A percentile compares a stretch with the other conserved stretches of the same genome.
Conservation (phyloP, 305 asterid species). For the Fraxinus velutina region DNA sequence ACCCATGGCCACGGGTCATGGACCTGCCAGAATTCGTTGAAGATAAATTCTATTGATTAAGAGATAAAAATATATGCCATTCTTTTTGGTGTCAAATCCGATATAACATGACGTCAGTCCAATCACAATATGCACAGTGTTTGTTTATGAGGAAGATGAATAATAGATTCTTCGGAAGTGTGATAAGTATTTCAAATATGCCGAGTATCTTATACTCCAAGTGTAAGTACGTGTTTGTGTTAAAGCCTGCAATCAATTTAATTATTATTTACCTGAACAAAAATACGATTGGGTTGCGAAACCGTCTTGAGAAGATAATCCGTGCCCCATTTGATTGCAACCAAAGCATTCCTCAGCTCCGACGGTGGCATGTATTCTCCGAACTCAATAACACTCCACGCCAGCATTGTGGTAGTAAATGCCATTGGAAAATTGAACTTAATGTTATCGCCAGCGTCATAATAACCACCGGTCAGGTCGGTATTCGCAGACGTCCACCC, state of each 20-base stretch:
- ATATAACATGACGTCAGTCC: too few species aligned
- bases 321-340: constrained; percentile 75
- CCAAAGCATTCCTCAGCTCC: constrained; percentile 68
- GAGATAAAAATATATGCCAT: too few species aligned
- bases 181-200: too few species aligned
- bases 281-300: constrained; percentile 74
- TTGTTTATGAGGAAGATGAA: too few species aligned
- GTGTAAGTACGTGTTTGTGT: background rate
- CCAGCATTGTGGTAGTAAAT: constrained; percentile 82
- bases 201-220: too few species aligned
- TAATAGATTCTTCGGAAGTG: too few species aligned
- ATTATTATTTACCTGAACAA: constrained; percentile 67
- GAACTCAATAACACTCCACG: constrained; percentile 90
- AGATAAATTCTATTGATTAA: too few species aligned
- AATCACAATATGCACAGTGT: too few species aligned
- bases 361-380: constrained; percentile 64
- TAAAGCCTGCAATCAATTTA: background rate
- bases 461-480: constrained; percentile 84
- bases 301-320: constrained; percentile 83
- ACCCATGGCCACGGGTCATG: constrained; percentile 24
- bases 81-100: too few species aligned
- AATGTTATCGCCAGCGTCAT: constrained; percentile 92
- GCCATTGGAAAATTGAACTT: constrained; percentile 96
- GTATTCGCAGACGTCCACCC: constrained; percentile 46
- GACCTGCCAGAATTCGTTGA: background rate